Conservation (phyloP, 345 rosid species). For the Arabidopsis arenosa region DNA sequence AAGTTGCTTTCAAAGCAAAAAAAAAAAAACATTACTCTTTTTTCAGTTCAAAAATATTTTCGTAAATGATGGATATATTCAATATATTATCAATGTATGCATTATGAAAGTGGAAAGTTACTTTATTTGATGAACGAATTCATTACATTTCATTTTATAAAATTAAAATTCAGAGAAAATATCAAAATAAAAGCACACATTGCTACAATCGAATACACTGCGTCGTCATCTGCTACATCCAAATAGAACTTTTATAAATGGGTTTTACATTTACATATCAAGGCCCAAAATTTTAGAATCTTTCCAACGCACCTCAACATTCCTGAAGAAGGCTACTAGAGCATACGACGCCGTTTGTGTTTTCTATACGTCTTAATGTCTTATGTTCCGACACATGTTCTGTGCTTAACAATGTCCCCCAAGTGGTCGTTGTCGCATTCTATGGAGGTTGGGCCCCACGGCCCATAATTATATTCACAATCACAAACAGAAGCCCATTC, state of each 20-base stretch:
- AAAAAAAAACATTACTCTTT: background rate
- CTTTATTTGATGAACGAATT: background rate
- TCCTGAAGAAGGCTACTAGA: background rate
- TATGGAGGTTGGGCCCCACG: constrained; percentile 32
- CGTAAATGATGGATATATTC: background rate
- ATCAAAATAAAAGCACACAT: background rate
- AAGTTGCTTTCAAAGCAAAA: background rate
- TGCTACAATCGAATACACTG: background rate
- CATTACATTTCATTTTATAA: background rate
- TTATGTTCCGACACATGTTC: constrained; percentile 20
- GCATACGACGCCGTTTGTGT: background rate
- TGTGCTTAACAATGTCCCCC: background rate
- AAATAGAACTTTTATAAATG: background rate
- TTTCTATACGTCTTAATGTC: background rate
- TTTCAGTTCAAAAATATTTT: no score
- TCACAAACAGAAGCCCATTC: constrained; percentile 37
- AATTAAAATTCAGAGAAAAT: background rate
- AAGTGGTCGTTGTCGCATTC: constrained; percentile 32
- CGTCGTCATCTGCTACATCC: background rate
- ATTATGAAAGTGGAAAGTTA: background rate
- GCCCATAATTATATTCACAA: constrained; percentile 32
- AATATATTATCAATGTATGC: background rate
- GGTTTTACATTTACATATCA: background rate
- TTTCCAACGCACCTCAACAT: background rate
- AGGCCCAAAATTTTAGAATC: constrained; percentile 25